Percentiles rank a stretch among this genome's conserved stretches.
These are phyloP conservation scores for Fraxinus greggii DNA, from an alignment of 305 asterid species.

Conservation along the genomic window DNA sequence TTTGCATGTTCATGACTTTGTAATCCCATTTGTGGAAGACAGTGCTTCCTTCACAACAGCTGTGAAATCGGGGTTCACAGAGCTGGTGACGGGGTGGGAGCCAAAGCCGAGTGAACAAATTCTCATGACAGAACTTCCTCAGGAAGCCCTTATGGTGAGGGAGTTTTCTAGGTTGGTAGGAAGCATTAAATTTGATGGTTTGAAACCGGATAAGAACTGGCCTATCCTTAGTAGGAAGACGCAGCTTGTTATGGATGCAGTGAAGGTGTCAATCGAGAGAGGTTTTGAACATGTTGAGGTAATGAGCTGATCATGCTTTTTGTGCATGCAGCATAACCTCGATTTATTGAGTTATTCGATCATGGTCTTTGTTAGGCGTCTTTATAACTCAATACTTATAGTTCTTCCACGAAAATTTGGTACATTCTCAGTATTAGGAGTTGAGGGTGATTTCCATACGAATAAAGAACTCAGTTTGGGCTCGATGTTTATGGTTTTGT, in stretches of 20 bases:
- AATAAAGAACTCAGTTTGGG: no score
- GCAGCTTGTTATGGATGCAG: constrained; percentile 72
- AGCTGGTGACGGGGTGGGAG: constrained; percentile 54
- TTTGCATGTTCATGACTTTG: constrained; percentile 43
- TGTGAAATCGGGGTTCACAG: constrained; percentile 39
- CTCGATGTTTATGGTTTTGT: no score
- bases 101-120: constrained; percentile 50
- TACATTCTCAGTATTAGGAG: not conserved
- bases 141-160: constrained; percentile 70
- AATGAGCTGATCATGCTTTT: not conserved
- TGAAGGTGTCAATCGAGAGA: constrained; percentile 57
- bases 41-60: constrained; percentile 47
- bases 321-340: not conserved
- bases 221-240: constrained; percentile 66
- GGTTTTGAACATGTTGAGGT: constrained; percentile 59
- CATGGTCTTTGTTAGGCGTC: not conserved
- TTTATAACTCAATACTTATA: not conserved
- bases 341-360: not conserved
- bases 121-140: constrained; percentile 60
- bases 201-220: constrained; percentile 71
- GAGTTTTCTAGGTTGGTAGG: constrained; percentile 63
- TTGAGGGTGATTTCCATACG: not conserved
- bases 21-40: constrained; percentile 49
- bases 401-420: not conserved
- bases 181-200: constrained; percentile 44